Evolutionary conservation across 2,329 filamentous ascomycete species (phyloP).

Genomic region (Cladophialophora carrionii): DNA sequence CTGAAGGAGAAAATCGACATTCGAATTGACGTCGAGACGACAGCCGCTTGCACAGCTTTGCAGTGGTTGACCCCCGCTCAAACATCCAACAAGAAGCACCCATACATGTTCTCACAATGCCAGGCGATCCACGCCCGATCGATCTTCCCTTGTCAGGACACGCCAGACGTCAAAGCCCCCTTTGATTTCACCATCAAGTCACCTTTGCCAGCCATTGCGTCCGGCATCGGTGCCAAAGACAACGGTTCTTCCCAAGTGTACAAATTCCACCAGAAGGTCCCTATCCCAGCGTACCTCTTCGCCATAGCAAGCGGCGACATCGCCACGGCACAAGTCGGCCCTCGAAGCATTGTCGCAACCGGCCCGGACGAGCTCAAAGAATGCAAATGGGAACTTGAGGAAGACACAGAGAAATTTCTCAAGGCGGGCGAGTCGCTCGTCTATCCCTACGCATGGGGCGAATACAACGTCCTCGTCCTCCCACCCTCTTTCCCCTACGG

Average conservation of each 20-base stretch:
- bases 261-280: slow-evolving; percentile 84
- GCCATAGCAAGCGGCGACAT: slow-evolving; percentile 84
- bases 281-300: slow-evolving; percentile 92
- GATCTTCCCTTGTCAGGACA: slow-evolving; percentile 95
- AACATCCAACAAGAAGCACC: slow-evolving; percentile 92
- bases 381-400: slow-evolving; percentile 89
- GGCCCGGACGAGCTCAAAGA: slow-evolving; percentile 82
- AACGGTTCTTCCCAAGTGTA: slow-evolving; percentile 63
- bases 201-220: slow-evolving; percentile 85
- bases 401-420: slow-evolving; percentile 89
- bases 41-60: slow-evolving; percentile 83
- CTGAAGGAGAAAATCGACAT: slow-evolving; percentile 54
- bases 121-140: slow-evolving; percentile 95
- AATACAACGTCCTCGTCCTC: slow-evolving; percentile 90
- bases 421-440: slow-evolving; percentile 78
- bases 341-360: slow-evolving; percentile 80
- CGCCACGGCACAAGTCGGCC: slow-evolving; percentile 80
- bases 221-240: slow-evolving; percentile 68
- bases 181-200: slow-evolving; percentile 87
- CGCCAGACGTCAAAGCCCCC: slow-evolving; percentile 95
- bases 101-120: slow-evolving; percentile 98
- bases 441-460: slow-evolving; percentile 89
- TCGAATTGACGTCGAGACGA: slow-evolving; percentile 75
- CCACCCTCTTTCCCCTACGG: slow-evolving; percentile 90
- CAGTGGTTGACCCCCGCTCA: slow-evolving; percentile 95